Evolutionary conservation across 768 basidiomycete species (phyloP).

Genomic region (Psilocybe cubensis): DNA sequence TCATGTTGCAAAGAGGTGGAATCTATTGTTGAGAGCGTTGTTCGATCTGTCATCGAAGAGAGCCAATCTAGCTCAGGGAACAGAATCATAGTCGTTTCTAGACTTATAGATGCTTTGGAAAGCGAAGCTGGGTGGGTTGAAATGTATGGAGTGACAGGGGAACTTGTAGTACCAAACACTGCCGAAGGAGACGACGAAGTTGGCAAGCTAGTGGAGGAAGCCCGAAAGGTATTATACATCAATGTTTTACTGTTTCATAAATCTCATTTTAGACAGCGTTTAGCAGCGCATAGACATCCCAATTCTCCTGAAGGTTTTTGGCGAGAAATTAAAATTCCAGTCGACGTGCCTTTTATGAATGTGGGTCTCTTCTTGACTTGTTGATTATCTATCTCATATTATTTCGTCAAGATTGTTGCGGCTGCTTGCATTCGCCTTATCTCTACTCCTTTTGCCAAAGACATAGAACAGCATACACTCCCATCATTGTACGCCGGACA

Average conservation of each 20-base stretch:
- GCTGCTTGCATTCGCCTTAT: conserved; percentile 55
- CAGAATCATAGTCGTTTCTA: conserved; percentile 48
- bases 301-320: conserved; percentile 50
- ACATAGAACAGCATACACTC: conserved; percentile 24
- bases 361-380: conserved; percentile 46
- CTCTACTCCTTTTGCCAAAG: conserved; percentile 45
- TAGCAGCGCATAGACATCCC: conserved; percentile 48
- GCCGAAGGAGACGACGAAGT: conserved; percentile 32
- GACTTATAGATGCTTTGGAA: conserved; percentile 62
- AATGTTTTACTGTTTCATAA: not conserved
- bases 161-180: conserved; percentile 58
- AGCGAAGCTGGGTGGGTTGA: conserved; percentile 69
- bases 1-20: conserved; percentile 60
- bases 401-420: conserved; percentile 62
- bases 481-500: conserved; percentile 81
- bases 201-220: conserved; percentile 30
- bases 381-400: conserved; percentile 6
- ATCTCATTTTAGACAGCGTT: conserved; percentile 30
- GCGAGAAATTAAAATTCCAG: conserved; percentile 83
- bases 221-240: conserved; percentile 32
- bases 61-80: conserved; percentile 35
- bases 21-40: conserved; percentile 54
- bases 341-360: conserved; percentile 83
- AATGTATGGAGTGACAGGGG: conserved; percentile 70
- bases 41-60: conserved; percentile 44